Evolutionary conservation across 768 basidiomycete genomes (phyloP), one percentile per base, ranked within the genome.

Genomic region (Neoboletus magnificus): DNA sequence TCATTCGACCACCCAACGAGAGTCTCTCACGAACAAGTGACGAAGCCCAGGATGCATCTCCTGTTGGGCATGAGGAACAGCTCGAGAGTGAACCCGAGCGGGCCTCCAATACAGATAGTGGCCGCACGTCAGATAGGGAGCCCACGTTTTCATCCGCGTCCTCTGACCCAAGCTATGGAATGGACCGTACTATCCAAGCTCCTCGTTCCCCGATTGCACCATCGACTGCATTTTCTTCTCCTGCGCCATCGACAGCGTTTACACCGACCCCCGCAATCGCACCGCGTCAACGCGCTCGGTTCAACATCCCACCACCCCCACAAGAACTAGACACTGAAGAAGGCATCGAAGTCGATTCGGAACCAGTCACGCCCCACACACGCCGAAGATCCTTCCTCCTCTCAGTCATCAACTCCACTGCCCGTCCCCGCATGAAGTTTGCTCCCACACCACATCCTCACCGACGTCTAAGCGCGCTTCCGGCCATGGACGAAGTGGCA

Each of bases 361-460:
- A 83, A 39, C 79, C 79, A 4, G 69, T 84, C 41, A 93, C 90
- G 2, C 91, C 89, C 3, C 77, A 81, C 59, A 82, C 85, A 13
- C 85, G 87, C 56, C 84, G 89, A 39, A 83, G 84, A 16, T 91
- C 89, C 1, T 93, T 94, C 74, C 80, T 94, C 13, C 80, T 94
- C 37, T 85, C 84, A 10, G 87, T 93, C 9, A 88, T 94, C 66
- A 87, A 91, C 64, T 91, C 91, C 6, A 90, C 86, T 2, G 76
- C 87, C 5, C 84, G 90, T 32, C 89, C 91, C 0, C 81, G 86
- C 10, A 76, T 82, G 50, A 73, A 72, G 41, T 27, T 41, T 11
- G 63, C 71, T 33, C 71, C 75, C 4, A 82, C 82, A 6, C 79
- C 82, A 16, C 77, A 78, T 59, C 75, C 77, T 13, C 60, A 63